Evolutionary conservation across 805 yeast species (phyloP), one percentile per base, ranked within the genome.

Genomic region (Starmera amethionina): DNA sequence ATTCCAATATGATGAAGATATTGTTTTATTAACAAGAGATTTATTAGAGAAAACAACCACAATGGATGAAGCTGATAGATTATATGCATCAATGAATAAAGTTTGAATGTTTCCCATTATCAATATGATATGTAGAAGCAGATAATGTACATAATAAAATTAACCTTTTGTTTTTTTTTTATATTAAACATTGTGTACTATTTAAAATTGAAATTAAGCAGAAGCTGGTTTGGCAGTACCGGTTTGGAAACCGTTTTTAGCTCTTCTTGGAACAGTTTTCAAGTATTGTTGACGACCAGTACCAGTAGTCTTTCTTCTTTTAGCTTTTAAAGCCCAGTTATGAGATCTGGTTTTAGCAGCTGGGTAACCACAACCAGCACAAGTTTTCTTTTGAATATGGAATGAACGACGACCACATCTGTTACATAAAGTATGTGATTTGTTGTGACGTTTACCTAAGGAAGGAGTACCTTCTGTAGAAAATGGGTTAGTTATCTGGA

Each of bases 301-400:
- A 79, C 98, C 98, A 60, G 97, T 89, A 59, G 98, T 93, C 73
- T 84, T 83, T 86, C 98, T 88, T 87, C 98, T 88, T 83, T 89
- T 86, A 67, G 97, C 96, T 84, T 93, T 93, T 58, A 74, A 73
- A 72, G 94, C 96, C 98, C 98, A 93, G 96, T 93, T 93, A 95
- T 74, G 83, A 65, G 87, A 81, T 85, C 98, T 89, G 74, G 83
- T 70, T 79, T 93, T 93, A 63, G 97, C 97, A 65, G 97, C 87
- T 76, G 98, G 98, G 83, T 93, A 93, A 66, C 98, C 98, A 78
- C 98, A 93, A 58, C 93, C 73, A 70, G 97, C 70, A 78, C 98
- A 93, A 64, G 96, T 87, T 82, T 86, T 85, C 95, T 90, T 93
- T 79, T 93, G 98, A 70, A 82, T 75, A 78, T 93, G 97, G 95